Evolutionary conservation across 2,329 filamentous ascomycete genomes (phyloP), one percentile per base, ranked within the genome.

Genomic region (Claviceps sorghi): DNA sequence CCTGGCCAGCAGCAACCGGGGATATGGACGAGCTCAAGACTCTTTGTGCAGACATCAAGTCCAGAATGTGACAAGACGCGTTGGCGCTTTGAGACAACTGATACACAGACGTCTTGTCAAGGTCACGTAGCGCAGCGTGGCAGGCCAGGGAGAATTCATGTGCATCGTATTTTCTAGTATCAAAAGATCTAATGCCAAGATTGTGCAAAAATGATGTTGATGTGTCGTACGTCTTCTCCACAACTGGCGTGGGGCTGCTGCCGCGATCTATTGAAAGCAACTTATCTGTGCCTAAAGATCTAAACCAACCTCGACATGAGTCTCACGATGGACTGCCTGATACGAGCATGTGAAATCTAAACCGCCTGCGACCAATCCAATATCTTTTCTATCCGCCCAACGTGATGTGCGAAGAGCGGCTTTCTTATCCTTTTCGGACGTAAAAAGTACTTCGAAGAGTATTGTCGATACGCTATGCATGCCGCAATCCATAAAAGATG

Each of bases 11-110:
- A 57, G 78, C 87, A 69, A 68, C 74, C 55, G 77, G 78, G 1
- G 83, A 95, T 60, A 94, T 93, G 84, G 86, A 88, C 1, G 79
- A 83, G 65, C 72, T 98, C 61, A 87, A 90, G 76, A 80, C 79
- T 57, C 72, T 94, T 55, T 76, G 79, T 56, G 88, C 91, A 67
- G 86, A 95, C 52, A 75, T 98, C 64, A 94, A 94, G 78, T 71
- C 84, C 17, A 95, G 89, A 77, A 91, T 97, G 77, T 95, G 75
- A 68, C 40, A 17, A 36, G 19, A 36, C 26, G 19, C 43, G 46
- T 56, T 2, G 43, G 19, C 48, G 38, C n/a, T 43, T 11, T n/a
- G 30, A 22, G n/a, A 7, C 15, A n/a, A 40, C n/a, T 34, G 38
- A 38, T 26, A 21, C n/a, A 41, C 21, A 19, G 36, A 3, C 30